Evolutionary conservation across 1,284 basidiomycete genomes (phyloP), one percentile per base, ranked within the genome.

Genomic region (Moniliella sp.): DNA sequence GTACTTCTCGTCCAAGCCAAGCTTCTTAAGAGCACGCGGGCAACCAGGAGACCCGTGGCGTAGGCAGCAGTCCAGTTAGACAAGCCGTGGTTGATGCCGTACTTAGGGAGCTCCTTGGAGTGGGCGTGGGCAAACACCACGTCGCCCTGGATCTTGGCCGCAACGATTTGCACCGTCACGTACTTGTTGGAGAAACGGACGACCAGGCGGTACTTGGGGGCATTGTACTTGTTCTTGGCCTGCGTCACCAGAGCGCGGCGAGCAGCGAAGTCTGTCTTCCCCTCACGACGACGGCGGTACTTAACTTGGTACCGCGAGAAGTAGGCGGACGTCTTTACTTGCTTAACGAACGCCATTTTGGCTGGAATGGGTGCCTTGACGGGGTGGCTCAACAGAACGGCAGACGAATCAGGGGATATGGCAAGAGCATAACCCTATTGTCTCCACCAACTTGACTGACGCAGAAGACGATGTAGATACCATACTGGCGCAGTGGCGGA

Each of bases 141-240:
- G 66, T 99, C 91, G 50, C 91, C 91, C 57, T 86, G 81, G 50
- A 99, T 71, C 62, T 91, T 91, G 51, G 91, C 84, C 62, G 93
- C 93, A 62, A 84, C 73, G 56, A 99, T 77, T 66, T 97, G 56
- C 43, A 53, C 54, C 30, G 51, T 52, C 32, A 57, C 46, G 40
- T 46, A 58, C 25, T 42, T 43, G 56, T 58, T 58, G 31, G 51
- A 55, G 51, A 93, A 84, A 54, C 91, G 83, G 58, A 97, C 91
- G 41, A 94, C 91, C 30, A 94, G 75, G 44, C 86, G 80, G 71
- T 93, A 94, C 70, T 94, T 94, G 44, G 84, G 86, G 25, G 83
- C 81, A 58, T 91, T 88, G 35, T 94, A 97, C 72, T 97, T 97
- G 77, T 94, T 97, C 74, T 97, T 99, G 47, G 88, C 84, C 73